A percentile compares a stretch with the other conserved stretches of the same genome.
Evolutionary conservation across 2,329 filamentous ascomycete genomes (phyloP).

Genomic region (Bipolaris zeicola): DNA sequence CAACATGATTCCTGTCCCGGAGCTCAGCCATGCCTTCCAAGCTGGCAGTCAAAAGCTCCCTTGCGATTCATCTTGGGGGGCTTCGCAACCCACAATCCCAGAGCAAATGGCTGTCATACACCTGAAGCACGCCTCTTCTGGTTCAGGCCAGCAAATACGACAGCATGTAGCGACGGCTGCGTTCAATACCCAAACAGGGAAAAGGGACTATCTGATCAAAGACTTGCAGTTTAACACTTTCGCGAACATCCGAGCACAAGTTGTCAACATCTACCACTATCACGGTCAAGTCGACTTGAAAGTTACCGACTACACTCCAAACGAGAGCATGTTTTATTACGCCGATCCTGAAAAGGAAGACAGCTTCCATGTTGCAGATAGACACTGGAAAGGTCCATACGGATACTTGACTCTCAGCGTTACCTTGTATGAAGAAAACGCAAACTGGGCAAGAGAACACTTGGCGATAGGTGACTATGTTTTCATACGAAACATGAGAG

Average conservation of each 20-base stretch:
- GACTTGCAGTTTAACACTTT: slow-evolving; percentile 64
- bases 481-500: slow-evolving; percentile 71
- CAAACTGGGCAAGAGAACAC: slow-evolving; percentile 59
- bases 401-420: slow-evolving; percentile 75
- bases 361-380: slow-evolving; percentile 28
- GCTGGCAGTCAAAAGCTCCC: slow-evolving; percentile 21
- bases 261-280: slow-evolving; percentile 62
- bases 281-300: slow-evolving; percentile 39
- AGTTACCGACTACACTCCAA: slow-evolving; percentile 47
- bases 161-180: slow-evolving; percentile 18
- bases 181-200: slow-evolving; percentile 7
- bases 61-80: slow-evolving; percentile 7
- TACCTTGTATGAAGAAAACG: slow-evolving; percentile 72
- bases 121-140: slow-evolving; percentile 30
- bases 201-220: slow-evolving; percentile 62
- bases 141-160: slow-evolving; percentile 18
- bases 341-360: slow-evolving; percentile 42
- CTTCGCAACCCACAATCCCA: slow-evolving; percentile 10
- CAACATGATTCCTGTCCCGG: slow-evolving; percentile 25
- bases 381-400: slow-evolving; percentile 73
- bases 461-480: slow-evolving; percentile 68
- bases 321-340: slow-evolving; percentile 67
- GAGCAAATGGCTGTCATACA: slow-evolving; percentile 36
- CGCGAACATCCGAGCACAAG: slow-evolving; percentile 72
- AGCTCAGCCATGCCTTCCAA: slow-evolving; percentile 25